Evolutionary conservation across 2,329 filamentous ascomycete genomes (phyloP).

Genomic region (Trichoderma simmonsii): DNA sequence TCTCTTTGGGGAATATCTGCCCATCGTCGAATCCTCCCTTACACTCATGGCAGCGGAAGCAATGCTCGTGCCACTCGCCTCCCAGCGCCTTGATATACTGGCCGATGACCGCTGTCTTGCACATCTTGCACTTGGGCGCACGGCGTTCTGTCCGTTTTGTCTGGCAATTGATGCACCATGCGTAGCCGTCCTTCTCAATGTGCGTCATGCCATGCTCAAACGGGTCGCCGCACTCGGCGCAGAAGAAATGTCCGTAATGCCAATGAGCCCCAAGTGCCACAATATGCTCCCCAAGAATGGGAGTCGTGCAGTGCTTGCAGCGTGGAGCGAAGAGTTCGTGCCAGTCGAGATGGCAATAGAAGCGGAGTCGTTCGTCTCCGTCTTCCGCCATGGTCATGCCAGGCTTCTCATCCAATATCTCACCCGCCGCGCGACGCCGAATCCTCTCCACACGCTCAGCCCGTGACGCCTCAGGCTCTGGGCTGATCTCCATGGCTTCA

Average conservation of each 20-base stretch:
- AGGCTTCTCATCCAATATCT: conserved; percentile 59
- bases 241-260: conserved; percentile 98
- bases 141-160: conserved; percentile 86
- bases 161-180: conserved; percentile 93
- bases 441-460: conserved; percentile 72
- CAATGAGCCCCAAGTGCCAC: conserved; percentile 93
- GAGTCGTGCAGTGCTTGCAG: conserved; percentile 94
- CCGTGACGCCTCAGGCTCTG: conserved; percentile 75
- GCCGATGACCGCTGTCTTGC: conserved; percentile 79
- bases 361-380: conserved; percentile 70
- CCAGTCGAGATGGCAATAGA: conserved; percentile 98
- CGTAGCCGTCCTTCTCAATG: conserved; percentile 95
- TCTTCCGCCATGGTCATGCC: conserved; percentile 66
- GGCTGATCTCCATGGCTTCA: conserved; percentile 94
- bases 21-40: conserved; percentile 60
- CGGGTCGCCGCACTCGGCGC: conserved; percentile 94
- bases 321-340: conserved; percentile 90
- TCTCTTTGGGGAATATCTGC: conserved; percentile 60
- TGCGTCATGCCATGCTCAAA: conserved; percentile 70
- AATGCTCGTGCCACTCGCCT: conserved; percentile 88
- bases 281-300: conserved; percentile 92
- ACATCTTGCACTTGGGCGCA: conserved; percentile 83
- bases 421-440: conserved; percentile 54
- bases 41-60: conserved; percentile 75
- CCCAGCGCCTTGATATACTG: conserved; percentile 87